These are phyloP conservation scores for Camellia sinensis DNA, from an alignment of 148 eudicot genomes.

Conservation along the genomic window DNA sequence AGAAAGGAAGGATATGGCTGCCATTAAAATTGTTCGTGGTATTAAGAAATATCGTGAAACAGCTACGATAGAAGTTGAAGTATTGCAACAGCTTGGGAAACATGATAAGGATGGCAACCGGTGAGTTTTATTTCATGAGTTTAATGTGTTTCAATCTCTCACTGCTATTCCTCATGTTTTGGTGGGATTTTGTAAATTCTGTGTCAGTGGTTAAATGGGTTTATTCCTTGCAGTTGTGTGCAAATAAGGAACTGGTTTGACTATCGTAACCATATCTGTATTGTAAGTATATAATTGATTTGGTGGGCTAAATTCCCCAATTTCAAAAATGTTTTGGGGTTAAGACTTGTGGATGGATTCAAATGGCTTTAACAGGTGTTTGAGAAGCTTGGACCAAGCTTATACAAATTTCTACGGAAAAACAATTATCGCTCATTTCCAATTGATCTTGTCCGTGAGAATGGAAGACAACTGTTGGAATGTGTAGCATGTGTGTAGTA, in stretches of 20 bases:
- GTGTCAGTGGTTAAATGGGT: slow-evolving; percentile 46
- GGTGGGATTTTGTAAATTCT: slow-evolving; percentile 17
- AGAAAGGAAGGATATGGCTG: slow-evolving; percentile 62
- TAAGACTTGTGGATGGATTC: slow-evolving; percentile 55
- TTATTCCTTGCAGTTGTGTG: slow-evolving; percentile 95
- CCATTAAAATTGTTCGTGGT: slow-evolving; percentile 67
- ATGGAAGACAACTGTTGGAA: slow-evolving; percentile 85
- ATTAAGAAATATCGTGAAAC: slow-evolving; percentile 67
- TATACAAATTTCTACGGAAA: slow-evolving; percentile 86
- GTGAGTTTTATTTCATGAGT: slow-evolving; percentile 37
- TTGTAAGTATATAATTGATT: slow-evolving; percentile 74
- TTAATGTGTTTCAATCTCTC: not conserved
- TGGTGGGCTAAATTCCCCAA: slow-evolving; percentile 51
- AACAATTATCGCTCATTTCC: slow-evolving; percentile 88
- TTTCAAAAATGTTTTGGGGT: slow-evolving; percentile 36
- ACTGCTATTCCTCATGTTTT: slow-evolving; percentile 13
- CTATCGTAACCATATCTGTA: slow-evolving; percentile 96
- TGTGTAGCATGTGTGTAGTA: slow-evolving; percentile 89
- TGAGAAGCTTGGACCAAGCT: slow-evolving; percentile 97
- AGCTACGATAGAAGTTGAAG: slow-evolving; percentile 78
- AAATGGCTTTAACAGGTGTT: slow-evolving; percentile 88
- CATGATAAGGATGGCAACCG: slow-evolving; percentile 69
- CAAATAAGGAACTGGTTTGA: slow-evolving; percentile 97
- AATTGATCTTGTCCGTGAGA: slow-evolving; percentile 79
- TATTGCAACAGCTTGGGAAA: slow-evolving; percentile 72